Evolutionary conservation across 164 flowering plant species (phyloP).

Genomic region (Stephania japonica): DNA sequence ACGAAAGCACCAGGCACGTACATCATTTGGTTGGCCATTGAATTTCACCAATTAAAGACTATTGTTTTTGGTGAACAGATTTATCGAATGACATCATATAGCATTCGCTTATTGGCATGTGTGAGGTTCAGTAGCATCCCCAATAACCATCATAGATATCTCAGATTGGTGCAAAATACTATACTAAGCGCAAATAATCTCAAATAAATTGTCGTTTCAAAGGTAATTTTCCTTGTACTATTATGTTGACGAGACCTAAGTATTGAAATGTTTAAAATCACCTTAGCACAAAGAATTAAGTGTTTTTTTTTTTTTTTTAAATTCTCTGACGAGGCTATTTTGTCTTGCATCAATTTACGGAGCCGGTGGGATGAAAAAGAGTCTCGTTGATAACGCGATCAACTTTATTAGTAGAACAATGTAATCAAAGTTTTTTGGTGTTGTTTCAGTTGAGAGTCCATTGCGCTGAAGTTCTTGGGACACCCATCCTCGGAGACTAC

Average conservation of each 20-base stretch:
- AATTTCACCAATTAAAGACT: neutral
- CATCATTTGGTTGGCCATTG: neutral
- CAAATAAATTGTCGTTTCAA: too few species aligned
- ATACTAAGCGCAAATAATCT: neutral
- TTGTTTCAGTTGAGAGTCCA: slow-evolving; percentile 75
- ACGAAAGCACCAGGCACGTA: slow-evolving; percentile 98
- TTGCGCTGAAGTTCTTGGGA: slow-evolving; percentile 89
- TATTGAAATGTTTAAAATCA: neutral
- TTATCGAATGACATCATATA: neutral
- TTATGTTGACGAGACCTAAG: neutral
- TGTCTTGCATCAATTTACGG: too few species aligned
- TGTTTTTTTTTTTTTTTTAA: too few species aligned
- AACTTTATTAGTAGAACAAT: neutral
- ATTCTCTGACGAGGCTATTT: too few species aligned
- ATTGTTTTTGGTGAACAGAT: neutral
- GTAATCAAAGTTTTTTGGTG: neutral
- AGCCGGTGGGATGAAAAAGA: too few species aligned
- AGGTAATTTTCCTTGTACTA: too few species aligned
- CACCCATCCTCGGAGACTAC: slow-evolving; percentile 89
- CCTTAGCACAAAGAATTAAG: neutral
- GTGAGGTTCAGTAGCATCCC: neutral
- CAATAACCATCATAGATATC: neutral
- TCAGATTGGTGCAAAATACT: neutral
- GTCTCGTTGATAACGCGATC: neutral
- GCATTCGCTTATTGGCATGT: neutral